Evolutionary conservation across 108 stramenopile genomes (phyloP).

Genomic region (Seminavis robusta): DNA sequence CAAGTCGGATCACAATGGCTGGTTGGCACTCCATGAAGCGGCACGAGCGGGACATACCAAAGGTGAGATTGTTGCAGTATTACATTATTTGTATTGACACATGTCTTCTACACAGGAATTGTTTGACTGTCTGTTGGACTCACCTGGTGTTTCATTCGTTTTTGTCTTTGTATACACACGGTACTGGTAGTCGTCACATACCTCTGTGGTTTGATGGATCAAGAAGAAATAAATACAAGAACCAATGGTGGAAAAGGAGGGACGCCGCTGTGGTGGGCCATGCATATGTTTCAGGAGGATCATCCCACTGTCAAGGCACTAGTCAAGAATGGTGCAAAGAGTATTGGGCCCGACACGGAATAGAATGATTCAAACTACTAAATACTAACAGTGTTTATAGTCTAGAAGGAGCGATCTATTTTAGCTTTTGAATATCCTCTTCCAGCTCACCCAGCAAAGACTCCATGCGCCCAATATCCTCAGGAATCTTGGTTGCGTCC

Average conservation of each 20-base stretch:
- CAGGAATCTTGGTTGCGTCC: constrained; percentile 26
- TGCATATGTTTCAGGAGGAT: constrained; percentile 18
- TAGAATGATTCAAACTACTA: too few species aligned
- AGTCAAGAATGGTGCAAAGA: constrained; percentile 32
- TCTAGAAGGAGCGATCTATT: too few species aligned
- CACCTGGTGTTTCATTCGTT: too few species aligned
- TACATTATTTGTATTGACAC: too few species aligned
- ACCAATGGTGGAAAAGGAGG: constrained; percentile 62
- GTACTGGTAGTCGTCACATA: too few species aligned
- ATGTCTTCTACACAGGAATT: too few species aligned
- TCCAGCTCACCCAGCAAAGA: constrained; percentile 38
- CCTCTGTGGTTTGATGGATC: constrained; percentile 29
- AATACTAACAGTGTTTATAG: too few species aligned
- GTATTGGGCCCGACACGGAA: constrained; percentile 39
- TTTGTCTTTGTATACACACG: too few species aligned
- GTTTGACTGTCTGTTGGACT: too few species aligned
- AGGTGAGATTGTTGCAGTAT: constrained; percentile 51
- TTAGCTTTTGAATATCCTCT: constrained; percentile 4
- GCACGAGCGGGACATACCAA: constrained; percentile 66
- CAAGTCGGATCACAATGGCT: constrained; percentile 69
- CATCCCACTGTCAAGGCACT: constrained; percentile 30
- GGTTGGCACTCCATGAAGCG: constrained; percentile 82
- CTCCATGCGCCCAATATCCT: constrained; percentile 38
- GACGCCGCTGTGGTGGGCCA: constrained; percentile 64
- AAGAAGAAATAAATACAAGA: constrained; percentile 52